These are phyloP conservation scores for Penicillium expansum DNA, from an alignment of 2,329 filamentous ascomycete genomes.

Conservation along the genomic window DNA sequence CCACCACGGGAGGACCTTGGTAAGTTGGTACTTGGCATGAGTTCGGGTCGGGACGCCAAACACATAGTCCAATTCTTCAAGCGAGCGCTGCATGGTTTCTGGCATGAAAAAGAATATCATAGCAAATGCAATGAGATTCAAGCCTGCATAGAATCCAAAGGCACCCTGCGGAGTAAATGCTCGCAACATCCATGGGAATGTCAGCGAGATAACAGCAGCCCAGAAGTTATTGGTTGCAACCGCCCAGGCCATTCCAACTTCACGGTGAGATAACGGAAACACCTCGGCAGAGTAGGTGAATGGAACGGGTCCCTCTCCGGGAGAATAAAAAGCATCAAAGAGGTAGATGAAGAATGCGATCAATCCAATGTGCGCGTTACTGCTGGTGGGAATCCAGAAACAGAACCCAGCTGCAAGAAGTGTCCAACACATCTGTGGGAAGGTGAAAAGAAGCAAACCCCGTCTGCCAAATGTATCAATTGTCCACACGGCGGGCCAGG, in stretches of 20 bases:
- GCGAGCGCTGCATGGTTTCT: constrained; percentile 51
- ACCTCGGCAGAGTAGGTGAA: constrained; percentile 27
- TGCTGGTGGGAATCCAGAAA: constrained; percentile 19
- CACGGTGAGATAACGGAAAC: constrained; percentile 49
- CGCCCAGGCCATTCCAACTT: constrained; percentile 44
- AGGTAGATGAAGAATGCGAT: constrained; percentile 49
- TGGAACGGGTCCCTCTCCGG: constrained; percentile 31
- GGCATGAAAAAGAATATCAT: constrained; percentile 59
- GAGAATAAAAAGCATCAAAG: constrained; percentile 70
- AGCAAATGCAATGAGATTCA: constrained; percentile 57
- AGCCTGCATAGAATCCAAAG: constrained; percentile 56
- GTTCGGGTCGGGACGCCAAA: constrained; percentile 53
- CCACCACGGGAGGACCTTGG: constrained; percentile 57
- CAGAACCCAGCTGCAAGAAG: constrained; percentile 25
- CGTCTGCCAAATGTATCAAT: constrained; percentile 30
- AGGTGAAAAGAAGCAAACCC: constrained; percentile 27
- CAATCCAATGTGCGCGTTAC: constrained; percentile 15
- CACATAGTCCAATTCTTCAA: constrained; percentile 54
- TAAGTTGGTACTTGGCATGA: constrained; percentile 55
- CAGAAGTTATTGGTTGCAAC: constrained; percentile 41
- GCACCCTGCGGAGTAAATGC: constrained; percentile 49
- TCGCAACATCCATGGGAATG: constrained; percentile 44
- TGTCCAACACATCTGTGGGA: constrained; percentile 28
- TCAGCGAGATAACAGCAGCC: constrained; percentile 44
- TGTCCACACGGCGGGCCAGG: constrained; percentile 28